These are phyloP conservation scores for Cercospora citrullina DNA, from an alignment of 2,329 filamentous ascomycete species.

Conservation along the genomic window DNA sequence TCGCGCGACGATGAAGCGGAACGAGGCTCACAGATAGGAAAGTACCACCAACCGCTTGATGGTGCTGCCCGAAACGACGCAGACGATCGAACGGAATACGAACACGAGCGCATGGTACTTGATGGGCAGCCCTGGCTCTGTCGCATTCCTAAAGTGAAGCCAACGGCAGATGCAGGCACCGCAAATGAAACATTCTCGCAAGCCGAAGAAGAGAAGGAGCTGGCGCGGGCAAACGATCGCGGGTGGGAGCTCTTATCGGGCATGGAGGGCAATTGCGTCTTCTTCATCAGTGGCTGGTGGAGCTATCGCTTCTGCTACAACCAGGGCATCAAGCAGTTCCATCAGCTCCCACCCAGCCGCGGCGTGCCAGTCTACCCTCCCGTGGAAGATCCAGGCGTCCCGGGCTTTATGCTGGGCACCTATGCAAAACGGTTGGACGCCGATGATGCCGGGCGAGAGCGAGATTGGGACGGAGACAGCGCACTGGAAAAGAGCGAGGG, in stretches of 20 bases:
- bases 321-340: constrained; percentile 83
- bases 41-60: constrained; percentile 24
- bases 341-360: constrained; percentile 71
- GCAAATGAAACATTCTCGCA: constrained; percentile 37
- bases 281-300: constrained; percentile 88
- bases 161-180: constrained; percentile 37
- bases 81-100: constrained; percentile 22
- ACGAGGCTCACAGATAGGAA: constrained; percentile 24
- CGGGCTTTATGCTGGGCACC: constrained; percentile 74
- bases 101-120: constrained; percentile 74
- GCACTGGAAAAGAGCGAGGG: constrained; percentile 35
- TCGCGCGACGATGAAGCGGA: constrained; percentile 1
- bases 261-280: constrained; percentile 78
- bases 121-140: constrained; percentile 76
- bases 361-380: constrained; percentile 69
- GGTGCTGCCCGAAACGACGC: constrained; percentile 10
- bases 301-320: constrained; percentile 94
- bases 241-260: constrained; percentile 78
- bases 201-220: constrained; percentile 76
- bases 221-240: constrained; percentile 71
- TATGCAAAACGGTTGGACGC: constrained; percentile 43
- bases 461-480: constrained; percentile 32
- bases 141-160: constrained; percentile 70
- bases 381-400: constrained; percentile 71
- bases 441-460: constrained; percentile 33